phyloP scores from a whole-genome alignment of 2,329 filamentous ascomycete species.

The Ceratocystis albifundus region DNA sequence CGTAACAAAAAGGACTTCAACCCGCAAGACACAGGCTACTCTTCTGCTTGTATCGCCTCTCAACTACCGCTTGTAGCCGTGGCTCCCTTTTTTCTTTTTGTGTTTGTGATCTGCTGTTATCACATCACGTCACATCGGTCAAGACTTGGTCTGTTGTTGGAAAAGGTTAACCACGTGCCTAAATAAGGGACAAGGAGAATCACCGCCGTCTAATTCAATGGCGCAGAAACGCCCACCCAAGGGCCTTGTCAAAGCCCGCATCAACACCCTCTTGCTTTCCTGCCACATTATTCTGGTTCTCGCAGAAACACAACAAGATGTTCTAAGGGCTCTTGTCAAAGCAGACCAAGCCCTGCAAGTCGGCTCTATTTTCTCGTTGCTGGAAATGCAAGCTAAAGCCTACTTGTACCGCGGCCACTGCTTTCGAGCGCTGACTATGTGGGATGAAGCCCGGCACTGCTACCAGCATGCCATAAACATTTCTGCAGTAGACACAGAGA shows the following conservation, averaged over 20 bases:
- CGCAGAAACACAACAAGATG: slow-evolving; percentile 18
- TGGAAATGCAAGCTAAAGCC: slow-evolving; percentile 25
- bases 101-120: too few relatives aligned
- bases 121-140: too few relatives aligned
- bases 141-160: neutral
- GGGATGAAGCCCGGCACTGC: slow-evolving; percentile 25
- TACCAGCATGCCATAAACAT: slow-evolving; percentile 25
- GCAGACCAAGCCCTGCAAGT: slow-evolving; percentile 25
- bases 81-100: too few relatives aligned
- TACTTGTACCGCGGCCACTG: slow-evolving; percentile 27
- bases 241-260: slow-evolving; percentile 21
- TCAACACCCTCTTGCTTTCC: slow-evolving; percentile 23
- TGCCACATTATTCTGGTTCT: slow-evolving; percentile 24
- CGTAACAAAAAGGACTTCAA: too few relatives aligned
- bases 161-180: neutral
- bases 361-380: slow-evolving; percentile 22
- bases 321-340: slow-evolving; percentile 23
- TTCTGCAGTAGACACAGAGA: neutral
- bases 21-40: too few relatives aligned
- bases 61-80: too few relatives aligned
- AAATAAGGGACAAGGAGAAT: neutral
- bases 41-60: too few relatives aligned
- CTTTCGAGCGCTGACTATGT: slow-evolving; percentile 25
- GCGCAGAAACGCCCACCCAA: slow-evolving; percentile 21
- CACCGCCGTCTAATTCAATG: slow-evolving; percentile 6